Evolutionary conservation across 306 rosid species (phyloP).

Genomic region (Carpinus viminea): DNA sequence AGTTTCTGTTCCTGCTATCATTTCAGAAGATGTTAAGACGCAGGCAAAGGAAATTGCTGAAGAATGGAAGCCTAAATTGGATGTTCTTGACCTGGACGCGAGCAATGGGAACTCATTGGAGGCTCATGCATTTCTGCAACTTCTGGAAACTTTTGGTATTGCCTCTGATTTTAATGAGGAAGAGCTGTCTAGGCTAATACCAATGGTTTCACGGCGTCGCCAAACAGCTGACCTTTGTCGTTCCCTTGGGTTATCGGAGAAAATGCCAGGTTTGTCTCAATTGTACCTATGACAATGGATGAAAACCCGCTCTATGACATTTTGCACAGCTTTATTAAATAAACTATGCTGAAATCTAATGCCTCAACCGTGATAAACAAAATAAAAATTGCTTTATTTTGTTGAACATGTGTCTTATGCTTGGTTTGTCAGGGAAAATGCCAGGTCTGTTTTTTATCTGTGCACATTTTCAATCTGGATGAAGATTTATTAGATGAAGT

Average conservation of each 20-base stretch:
- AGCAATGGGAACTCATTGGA: conserved; percentile 93
- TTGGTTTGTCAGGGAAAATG: not conserved
- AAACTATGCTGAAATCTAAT: not conserved
- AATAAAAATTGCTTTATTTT: not conserved
- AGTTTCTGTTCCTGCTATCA: conserved; percentile 45
- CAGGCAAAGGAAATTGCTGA: conserved; percentile 79
- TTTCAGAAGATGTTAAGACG: conserved; percentile 67
- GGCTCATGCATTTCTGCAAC: conserved; percentile 99
- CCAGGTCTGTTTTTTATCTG: not conserved
- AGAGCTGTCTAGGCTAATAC: conserved; percentile 76
- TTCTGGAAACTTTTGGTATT: conserved; percentile 76
- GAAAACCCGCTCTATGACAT: not conserved
- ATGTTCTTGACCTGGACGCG: conserved; percentile 88
- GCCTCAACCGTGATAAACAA: not conserved
- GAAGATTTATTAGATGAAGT: not conserved
- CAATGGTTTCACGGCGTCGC: conserved; percentile 96
- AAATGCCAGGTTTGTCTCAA: conserved; percentile 80
- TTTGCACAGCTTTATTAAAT: not conserved
- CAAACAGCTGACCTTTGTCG: conserved; percentile 98
- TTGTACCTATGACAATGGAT: conserved; percentile 12
- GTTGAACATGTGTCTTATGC: not conserved
- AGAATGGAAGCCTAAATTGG: conserved; percentile 93
- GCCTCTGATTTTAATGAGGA: conserved; percentile 83
- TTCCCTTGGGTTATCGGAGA: conserved; percentile 84
- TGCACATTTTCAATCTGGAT: not conserved